These are phyloP conservation scores for Jatropha podagrica DNA, from an alignment of 441 rosid species.

Conservation along the genomic window DNA sequence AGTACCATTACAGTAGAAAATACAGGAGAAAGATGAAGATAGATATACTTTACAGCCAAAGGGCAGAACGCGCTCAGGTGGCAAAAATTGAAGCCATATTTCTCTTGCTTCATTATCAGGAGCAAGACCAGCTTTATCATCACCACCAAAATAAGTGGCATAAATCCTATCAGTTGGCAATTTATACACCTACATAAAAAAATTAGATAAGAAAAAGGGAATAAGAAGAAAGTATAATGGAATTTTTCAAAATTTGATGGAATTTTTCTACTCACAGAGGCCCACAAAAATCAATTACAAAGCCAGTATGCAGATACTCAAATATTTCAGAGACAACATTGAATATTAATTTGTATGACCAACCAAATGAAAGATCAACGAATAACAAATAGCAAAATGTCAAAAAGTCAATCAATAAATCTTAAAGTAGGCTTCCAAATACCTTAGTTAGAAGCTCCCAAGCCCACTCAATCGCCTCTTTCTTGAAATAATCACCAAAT, in stretches of 20 bases:
- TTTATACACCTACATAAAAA: slow-evolving; percentile 58
- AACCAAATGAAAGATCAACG: neutral
- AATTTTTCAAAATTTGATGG: neutral
- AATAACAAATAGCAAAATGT: neutral
- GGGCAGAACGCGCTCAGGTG: slow-evolving; percentile 75
- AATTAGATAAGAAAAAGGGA: neutral
- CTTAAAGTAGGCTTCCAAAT: neutral
- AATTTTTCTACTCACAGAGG: neutral
- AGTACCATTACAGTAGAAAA: neutral
- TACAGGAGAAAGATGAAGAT: slow-evolving; percentile 10
- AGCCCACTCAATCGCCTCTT: slow-evolving; percentile 89
- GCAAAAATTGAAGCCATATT: slow-evolving; percentile 79
- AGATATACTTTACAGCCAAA: slow-evolving; percentile 86
- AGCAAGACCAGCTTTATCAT: slow-evolving; percentile 80
- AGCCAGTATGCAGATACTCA: neutral
- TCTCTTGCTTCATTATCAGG: slow-evolving; percentile 90
- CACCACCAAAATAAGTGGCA: slow-evolving; percentile 98
- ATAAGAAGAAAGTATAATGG: neutral
- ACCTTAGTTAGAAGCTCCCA: slow-evolving; percentile 95
- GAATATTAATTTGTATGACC: neutral
- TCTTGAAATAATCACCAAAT: slow-evolving; percentile 94
- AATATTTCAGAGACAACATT: neutral
- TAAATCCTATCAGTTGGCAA: slow-evolving; percentile 78
- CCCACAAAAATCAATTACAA: neutral
- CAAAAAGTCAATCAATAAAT: neutral